Base-by-base conservation (phyloP, 805 yeast species). In the Alloascoidea hylecoeti region DNA sequence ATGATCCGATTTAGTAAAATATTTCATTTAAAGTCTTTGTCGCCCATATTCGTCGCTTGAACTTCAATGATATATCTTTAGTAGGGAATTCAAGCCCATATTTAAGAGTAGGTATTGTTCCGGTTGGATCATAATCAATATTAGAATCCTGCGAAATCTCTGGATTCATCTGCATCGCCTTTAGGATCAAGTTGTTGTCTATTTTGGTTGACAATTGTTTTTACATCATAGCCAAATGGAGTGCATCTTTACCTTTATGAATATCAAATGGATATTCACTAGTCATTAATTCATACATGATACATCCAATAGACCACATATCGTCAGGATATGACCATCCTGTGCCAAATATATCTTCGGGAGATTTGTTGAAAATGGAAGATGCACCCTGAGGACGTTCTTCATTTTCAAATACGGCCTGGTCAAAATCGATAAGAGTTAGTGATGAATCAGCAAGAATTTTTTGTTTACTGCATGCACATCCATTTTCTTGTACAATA, bases 301-400 rank as follows among this genome's bases (percentile, higher is more conserved):
- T 92, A 60, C 98, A 92, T 13, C 98, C 98, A n/a, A 95, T 94
- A 14, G 96, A 85, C 98, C 98, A 92, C 62, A 92, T 84, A 56
- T 92, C 98, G 56, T 97, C 89, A 1, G 96, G 94, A 49, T 71
- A 86, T 4, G 95, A 81, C 97, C 98, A 92, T 15, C 96, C 96
- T n/a, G 73, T 68, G 1, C 96, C 96, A 18, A 92, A 60, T 1
- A 89, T 85, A 44, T 92, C 86, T 54, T 92, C 98, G 0, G 98
- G 98, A 0, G 98, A 97, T 39, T 98, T 64, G 56, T 92, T 92
- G 57, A 92, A 97, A 37, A 98, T 68, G 1, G 98, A 92, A 4
- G 95, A 83, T 6, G 92, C 95, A 13, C 92, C 76, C 15, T 81
- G 74, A 3, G 94, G 76, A 63, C 92, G 98, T 53, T 82, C 86